Conservation (phyloP, 2,329 filamentous ascomycete species). For the Trematosphaeria pertusa region DNA sequence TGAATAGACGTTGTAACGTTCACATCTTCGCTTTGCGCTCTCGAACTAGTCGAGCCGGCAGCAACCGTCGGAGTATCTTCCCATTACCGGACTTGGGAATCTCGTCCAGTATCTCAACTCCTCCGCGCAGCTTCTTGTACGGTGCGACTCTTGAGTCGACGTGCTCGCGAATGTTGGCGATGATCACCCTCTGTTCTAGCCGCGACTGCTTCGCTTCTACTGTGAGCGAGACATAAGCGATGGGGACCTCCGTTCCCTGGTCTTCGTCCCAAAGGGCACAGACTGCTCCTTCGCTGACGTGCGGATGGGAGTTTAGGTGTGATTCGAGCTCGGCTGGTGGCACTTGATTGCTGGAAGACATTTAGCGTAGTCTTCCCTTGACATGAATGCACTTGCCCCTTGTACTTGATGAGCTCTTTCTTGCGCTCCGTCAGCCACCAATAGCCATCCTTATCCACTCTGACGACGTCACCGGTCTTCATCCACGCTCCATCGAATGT, state of each 20-base stretch:
- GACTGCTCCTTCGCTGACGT: conserved; percentile 39
- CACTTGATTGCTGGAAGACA: conserved; percentile 30
- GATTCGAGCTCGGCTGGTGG: conserved; percentile 43
- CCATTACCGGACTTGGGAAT: conserved; percentile 38
- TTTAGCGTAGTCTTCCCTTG: background rate
- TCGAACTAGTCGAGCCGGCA: conserved; percentile 21
- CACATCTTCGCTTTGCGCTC: conserved; percentile 8
- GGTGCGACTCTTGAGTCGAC: conserved; percentile 36
- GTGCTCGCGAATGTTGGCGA: conserved; percentile 27
- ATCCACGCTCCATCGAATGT: conserved; percentile 39
- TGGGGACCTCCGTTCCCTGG: conserved; percentile 36
- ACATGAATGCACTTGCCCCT: conserved; percentile 19
- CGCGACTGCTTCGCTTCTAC: conserved; percentile 7
- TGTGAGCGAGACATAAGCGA: conserved; percentile 36
- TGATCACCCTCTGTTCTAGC: background rate
- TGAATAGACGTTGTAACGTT: no score
- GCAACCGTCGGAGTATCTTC: conserved; percentile 36
- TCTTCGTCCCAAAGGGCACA: conserved; percentile 34
- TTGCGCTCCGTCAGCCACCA: conserved; percentile 42
- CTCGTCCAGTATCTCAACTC: conserved; percentile 28
- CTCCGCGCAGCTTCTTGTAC: conserved; percentile 41
- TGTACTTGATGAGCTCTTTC: conserved; percentile 45
- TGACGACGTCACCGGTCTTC: conserved; percentile 39
- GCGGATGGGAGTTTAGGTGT: conserved; percentile 32
- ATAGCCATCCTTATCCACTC: conserved; percentile 36